These are phyloP conservation scores for Euphorbia peplus DNA, from an alignment of 345 rosid species.

Conservation along the genomic window DNA sequence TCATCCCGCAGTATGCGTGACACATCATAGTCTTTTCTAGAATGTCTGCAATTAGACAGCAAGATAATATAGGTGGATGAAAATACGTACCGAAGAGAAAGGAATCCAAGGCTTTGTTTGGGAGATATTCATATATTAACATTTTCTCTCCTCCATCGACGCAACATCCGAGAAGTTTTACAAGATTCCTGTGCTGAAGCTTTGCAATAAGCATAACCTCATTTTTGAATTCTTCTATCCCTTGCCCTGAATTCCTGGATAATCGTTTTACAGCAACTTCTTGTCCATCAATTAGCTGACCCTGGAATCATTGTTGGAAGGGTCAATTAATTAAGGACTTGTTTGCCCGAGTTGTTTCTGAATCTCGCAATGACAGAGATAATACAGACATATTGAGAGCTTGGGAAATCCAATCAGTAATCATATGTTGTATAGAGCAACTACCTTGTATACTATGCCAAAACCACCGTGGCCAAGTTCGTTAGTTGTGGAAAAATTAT, in stretches of 20 bases:
- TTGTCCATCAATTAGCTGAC: slow-evolving; percentile 13
- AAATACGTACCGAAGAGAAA: slow-evolving; percentile 5
- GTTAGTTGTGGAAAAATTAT: slow-evolving; percentile 25
- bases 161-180: slow-evolving; percentile 18
- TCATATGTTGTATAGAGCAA: background rate
- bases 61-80: background rate
- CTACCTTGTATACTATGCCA: slow-evolving; percentile 39
- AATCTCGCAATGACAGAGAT: background rate
- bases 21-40: too few species aligned
- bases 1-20: too few species aligned
- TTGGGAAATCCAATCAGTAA: background rate
- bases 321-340: background rate
- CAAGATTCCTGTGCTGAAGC: slow-evolving; percentile 24
- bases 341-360: background rate
- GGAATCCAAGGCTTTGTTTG: background rate
- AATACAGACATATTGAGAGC: too few species aligned
- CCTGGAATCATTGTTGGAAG: slow-evolving; percentile 3
- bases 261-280: slow-evolving; percentile 18
- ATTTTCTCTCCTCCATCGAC: slow-evolving; percentile 9
- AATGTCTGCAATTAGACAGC: background rate
- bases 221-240: slow-evolving; percentile 16
- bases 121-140: slow-evolving; percentile 2
- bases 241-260: slow-evolving; percentile 16
- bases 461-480: slow-evolving; percentile 40
- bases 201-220: slow-evolving; percentile 19